Evolutionary conservation across 2,329 filamentous ascomycete genomes (phyloP).

Genomic region (Neofusicoccum cordaticola): DNA sequence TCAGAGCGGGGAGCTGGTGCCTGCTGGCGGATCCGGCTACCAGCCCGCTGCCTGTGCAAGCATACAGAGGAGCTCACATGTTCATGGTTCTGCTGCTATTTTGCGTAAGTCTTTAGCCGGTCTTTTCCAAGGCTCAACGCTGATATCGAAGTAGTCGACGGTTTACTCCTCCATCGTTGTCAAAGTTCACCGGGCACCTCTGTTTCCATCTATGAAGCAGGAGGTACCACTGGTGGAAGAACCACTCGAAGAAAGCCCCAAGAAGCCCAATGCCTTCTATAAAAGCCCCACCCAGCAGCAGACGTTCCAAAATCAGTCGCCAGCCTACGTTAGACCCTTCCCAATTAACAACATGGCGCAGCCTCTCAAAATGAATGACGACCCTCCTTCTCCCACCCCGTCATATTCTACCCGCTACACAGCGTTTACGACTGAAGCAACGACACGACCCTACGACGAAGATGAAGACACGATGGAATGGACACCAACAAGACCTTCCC

Average conservation of each 20-base stretch:
- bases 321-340: constrained; percentile 40
- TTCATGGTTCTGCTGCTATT: constrained; percentile 54
- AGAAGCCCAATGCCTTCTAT: constrained; percentile 21
- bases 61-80: constrained; percentile 53
- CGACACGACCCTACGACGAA: constrained; percentile 19
- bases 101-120: constrained; percentile 48
- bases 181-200: constrained; percentile 50
- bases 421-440: constrained; percentile 12
- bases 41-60: constrained; percentile 23
- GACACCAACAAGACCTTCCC: constrained; percentile 57
- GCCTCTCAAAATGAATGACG: constrained; percentile 15
- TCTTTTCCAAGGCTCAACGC: background rate
- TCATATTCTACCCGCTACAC: constrained; percentile 25
- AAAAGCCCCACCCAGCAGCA: constrained; percentile 25
- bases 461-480: constrained; percentile 69
- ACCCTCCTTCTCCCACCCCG: constrained; percentile 33
- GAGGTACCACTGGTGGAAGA: constrained; percentile 27
- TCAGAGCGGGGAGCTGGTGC: constrained; percentile 48
- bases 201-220: constrained; percentile 26
- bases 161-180: constrained; percentile 52
- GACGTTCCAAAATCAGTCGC: constrained; percentile 33
- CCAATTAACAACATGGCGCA: constrained; percentile 33
- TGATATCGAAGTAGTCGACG: constrained; percentile 21
- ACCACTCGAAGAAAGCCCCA: constrained; percentile 17
- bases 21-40: constrained; percentile 25